These are phyloP conservation scores for Rossbeevera mucosa DNA, from an alignment of 768 basidiomycete species.

Conservation along the genomic window DNA sequence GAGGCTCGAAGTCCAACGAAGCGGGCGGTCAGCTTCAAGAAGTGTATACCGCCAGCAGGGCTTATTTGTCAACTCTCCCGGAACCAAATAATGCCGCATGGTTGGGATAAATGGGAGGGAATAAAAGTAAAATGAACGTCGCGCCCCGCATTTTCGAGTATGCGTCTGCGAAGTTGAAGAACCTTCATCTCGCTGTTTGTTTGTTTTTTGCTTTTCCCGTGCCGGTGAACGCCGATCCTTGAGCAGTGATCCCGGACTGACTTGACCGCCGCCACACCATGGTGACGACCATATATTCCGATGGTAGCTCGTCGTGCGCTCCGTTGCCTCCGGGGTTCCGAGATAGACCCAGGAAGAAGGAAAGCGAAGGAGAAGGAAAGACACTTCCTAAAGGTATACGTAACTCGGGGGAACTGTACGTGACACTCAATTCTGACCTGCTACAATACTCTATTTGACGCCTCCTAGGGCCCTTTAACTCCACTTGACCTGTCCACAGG, in stretches of 20 bases:
- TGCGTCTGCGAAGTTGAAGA: conserved; percentile 8
- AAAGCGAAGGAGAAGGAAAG: conserved; percentile 5
- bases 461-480: background rate
- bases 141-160: conserved; percentile 1
- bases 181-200: conserved; percentile 4
- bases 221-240: conserved; percentile 15
- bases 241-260: conserved; percentile 6
- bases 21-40: background rate
- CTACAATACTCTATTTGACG: conserved; percentile 3
- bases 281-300: background rate
- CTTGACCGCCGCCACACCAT: background rate
- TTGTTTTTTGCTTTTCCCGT: background rate
- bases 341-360: background rate
- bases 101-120: conserved; percentile 7
- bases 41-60: too few relatives aligned
- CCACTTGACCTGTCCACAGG: background rate
- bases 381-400: conserved; percentile 12
- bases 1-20: background rate
- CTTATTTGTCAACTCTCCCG: conserved; percentile 12
- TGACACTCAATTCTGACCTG: background rate
- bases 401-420: conserved; percentile 12
- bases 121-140: background rate
- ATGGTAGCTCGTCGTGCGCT: background rate
- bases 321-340: background rate
- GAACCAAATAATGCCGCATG: conserved; percentile 17